Conservation (phyloP, 1,284 basidiomycete genomes). For the Earliella scabrosa region DNA sequence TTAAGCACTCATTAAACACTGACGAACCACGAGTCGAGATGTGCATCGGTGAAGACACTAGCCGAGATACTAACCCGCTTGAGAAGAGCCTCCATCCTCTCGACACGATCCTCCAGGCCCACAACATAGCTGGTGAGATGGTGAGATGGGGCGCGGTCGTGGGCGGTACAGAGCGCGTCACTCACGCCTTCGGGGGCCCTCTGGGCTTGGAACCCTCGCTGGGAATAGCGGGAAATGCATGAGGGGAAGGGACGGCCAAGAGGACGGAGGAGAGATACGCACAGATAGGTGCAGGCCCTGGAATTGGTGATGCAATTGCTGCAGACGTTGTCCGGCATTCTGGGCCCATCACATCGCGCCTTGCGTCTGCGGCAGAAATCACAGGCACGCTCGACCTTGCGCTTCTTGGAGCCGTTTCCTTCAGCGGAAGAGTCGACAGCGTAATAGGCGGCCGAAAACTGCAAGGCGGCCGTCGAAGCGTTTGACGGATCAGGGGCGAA, state of each 20-base stretch:
- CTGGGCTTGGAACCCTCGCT: conserved; percentile 82
- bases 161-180: conserved; percentile 21
- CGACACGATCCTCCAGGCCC: conserved; percentile 75
- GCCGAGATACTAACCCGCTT: conserved; percentile 54
- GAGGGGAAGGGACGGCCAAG: conserved; percentile 1
- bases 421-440: conserved; percentile 28
- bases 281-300: conserved; percentile 77
- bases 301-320: conserved; percentile 72
- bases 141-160: conserved; percentile 11
- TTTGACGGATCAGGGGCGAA: conserved; percentile 25
- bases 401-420: conserved; percentile 45
- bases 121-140: conserved; percentile 66
- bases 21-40: background rate
- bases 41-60: background rate
- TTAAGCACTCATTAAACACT: background rate
- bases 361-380: conserved; percentile 71
- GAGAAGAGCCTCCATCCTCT: conserved; percentile 72
- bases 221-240: conserved; percentile 10
- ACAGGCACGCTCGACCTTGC: conserved; percentile 71
- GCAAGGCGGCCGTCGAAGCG: conserved; percentile 21
- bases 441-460: conserved; percentile 28
- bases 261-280: conserved; percentile 32
- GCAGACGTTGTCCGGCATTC: conserved; percentile 62
- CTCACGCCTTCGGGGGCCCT: conserved; percentile 84
- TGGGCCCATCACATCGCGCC: conserved; percentile 72